Percentiles rank a stretch among this genome's conserved stretches.
Conservation (phyloP, 1,284 basidiomycete genomes). For the Trichosporon sp. region DNA sequence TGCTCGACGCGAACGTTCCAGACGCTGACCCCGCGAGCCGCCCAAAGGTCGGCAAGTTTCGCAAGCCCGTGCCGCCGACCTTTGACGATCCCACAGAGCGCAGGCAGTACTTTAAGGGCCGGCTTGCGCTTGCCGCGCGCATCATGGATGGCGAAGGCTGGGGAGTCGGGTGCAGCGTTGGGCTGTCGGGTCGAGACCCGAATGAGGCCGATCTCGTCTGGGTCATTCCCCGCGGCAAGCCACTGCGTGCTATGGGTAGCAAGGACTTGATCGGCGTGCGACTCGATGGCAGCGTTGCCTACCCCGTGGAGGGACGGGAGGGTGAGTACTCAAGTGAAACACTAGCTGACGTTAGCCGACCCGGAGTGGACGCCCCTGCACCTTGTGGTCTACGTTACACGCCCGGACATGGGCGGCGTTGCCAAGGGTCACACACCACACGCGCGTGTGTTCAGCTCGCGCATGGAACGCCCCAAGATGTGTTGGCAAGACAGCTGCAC, state of each 20-base stretch:
- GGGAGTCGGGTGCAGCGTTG: slow-evolving; percentile 36
- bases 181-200: slow-evolving; percentile 36
- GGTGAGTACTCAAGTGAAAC: slow-evolving; percentile 20
- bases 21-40: slow-evolving; percentile 5
- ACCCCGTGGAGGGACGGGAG: slow-evolving; percentile 24
- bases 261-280: slow-evolving; percentile 33
- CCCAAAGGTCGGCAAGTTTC: slow-evolving; percentile 31
- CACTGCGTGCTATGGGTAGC: slow-evolving; percentile 32
- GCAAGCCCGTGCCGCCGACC: slow-evolving; percentile 34
- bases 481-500: slow-evolving; percentile 43
- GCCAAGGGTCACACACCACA: slow-evolving; percentile 36
- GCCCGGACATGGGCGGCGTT: slow-evolving; percentile 37
- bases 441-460: slow-evolving; percentile 35
- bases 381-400: slow-evolving; percentile 35
- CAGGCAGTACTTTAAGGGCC: slow-evolving; percentile 33
- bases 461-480: slow-evolving; percentile 33
- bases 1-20: slow-evolving; percentile 7
- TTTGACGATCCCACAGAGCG: slow-evolving; percentile 32
- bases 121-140: slow-evolving; percentile 37
- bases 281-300: slow-evolving; percentile 17
- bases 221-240: slow-evolving; percentile 35
- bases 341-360: slow-evolving; percentile 29
- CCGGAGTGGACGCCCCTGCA: slow-evolving; percentile 33
- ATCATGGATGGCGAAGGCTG: slow-evolving; percentile 38
- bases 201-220: slow-evolving; percentile 31